These are phyloP conservation scores for Dovyalis caffra DNA, from an alignment of 345 rosid genomes.

Conservation along the genomic window DNA sequence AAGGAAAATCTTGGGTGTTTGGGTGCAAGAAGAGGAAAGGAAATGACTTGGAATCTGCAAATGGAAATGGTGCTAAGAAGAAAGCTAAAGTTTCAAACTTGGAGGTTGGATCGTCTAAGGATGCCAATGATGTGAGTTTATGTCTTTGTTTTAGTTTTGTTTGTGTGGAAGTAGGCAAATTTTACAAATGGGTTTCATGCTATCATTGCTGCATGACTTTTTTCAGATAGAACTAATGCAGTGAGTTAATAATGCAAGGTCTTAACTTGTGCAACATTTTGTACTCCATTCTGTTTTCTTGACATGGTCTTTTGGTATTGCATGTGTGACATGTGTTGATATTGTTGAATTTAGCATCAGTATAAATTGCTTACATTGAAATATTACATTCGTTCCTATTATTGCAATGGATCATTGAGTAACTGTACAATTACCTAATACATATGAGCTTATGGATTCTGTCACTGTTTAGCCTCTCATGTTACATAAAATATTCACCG, in stretches of 20 bases:
- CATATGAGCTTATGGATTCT: not conserved
- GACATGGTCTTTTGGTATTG: constrained; percentile 4
- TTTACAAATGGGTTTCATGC: not conserved
- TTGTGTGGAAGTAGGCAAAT: not conserved
- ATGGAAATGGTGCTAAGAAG: constrained; percentile 45
- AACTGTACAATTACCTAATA: not conserved
- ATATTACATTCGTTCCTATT: not conserved
- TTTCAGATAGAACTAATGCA: not conserved
- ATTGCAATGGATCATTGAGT: not conserved
- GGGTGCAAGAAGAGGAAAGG: constrained; percentile 66
- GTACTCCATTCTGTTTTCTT: not conserved
- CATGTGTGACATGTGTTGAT: constrained; percentile 6
- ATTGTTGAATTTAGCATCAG: not conserved
- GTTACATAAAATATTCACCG: not conserved
- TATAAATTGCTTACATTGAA: not conserved
- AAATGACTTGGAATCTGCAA: constrained; percentile 29
- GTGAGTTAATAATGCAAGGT: not conserved
- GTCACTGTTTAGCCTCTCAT: not conserved
- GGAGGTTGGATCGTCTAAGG: constrained; percentile 14
- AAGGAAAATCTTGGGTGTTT: constrained; percentile 50
- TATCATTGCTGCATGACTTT: not conserved
- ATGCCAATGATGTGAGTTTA: constrained; percentile 31
- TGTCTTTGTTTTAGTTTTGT: not conserved
- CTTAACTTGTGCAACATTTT: not conserved
- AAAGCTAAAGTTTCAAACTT: constrained; percentile 39